Conservation (phyloP, 768 basidiomycete species). For the Cystobasidium tubakii region DNA sequence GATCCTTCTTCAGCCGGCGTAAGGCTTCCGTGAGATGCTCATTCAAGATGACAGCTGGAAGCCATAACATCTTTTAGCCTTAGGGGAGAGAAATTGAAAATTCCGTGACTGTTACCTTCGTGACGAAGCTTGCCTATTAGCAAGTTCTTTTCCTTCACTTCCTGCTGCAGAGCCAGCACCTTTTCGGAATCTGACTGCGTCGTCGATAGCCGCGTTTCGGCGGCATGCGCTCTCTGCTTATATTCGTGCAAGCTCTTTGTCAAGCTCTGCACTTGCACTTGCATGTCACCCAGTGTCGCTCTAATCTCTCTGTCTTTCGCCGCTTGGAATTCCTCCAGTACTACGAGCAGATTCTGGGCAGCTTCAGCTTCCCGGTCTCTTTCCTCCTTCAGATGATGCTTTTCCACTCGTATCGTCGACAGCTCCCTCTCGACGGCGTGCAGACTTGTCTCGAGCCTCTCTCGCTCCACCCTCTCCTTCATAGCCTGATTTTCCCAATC, state of each 20-base stretch:
- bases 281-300: constrained; percentile 74
- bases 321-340: constrained; percentile 89
- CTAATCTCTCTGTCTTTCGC: constrained; percentile 91
- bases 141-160: constrained; percentile 91
- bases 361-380: constrained; percentile 56
- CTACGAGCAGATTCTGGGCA: constrained; percentile 76
- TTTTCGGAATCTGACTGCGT: constrained; percentile 61
- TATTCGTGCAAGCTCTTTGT: constrained; percentile 76
- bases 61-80: too few relatives aligned
- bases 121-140: constrained; percentile 91
- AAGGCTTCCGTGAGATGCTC: constrained; percentile 96
- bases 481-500: constrained; percentile 63
- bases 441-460: constrained; percentile 66
- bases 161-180: constrained; percentile 71
- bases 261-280: constrained; percentile 63
- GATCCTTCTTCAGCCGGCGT: constrained; percentile 79
- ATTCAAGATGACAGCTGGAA: constrained; percentile 83
- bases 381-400: constrained; percentile 46
- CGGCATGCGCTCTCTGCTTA: constrained; percentile 67
- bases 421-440: constrained; percentile 59
- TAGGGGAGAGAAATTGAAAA: too few relatives aligned
- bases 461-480: constrained; percentile 64
- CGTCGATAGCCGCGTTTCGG: constrained; percentile 71
- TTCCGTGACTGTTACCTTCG: constrained; percentile 62
- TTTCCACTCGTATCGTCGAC: constrained; percentile 56